phyloP scores from a whole-genome alignment of 2,329 filamentous ascomycete genomes.

The Phyllosticta paracitricarpa region DNA sequence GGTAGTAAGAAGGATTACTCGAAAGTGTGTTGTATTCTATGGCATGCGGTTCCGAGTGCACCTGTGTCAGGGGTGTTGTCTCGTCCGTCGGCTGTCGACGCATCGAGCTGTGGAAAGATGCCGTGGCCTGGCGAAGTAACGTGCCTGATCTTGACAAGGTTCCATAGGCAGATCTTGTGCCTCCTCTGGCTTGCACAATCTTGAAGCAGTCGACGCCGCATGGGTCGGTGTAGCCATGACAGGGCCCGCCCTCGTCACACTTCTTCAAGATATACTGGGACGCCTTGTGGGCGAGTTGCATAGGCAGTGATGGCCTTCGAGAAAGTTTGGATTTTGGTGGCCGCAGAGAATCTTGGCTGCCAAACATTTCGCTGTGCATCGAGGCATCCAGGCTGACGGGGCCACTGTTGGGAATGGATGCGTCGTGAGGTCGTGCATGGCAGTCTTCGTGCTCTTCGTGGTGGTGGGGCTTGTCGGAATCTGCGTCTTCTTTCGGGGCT shows the following conservation, averaged over 20 bases:
- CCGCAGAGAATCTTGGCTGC: slow-evolving; percentile 4
- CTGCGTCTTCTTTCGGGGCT: slow-evolving; percentile 19
- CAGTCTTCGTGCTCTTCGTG: slow-evolving; percentile 14
- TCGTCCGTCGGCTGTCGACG: background rate
- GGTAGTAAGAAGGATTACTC: slow-evolving; percentile 11
- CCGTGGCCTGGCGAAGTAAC: background rate
- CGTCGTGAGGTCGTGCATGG: background rate
- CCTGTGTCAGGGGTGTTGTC: background rate
- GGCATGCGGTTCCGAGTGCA: background rate
- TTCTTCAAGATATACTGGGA: slow-evolving; percentile 39
- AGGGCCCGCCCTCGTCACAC: slow-evolving; percentile 50
- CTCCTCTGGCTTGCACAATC: slow-evolving; percentile 31
- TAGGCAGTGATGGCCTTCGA: slow-evolving; percentile 31
- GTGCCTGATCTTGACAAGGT: background rate
- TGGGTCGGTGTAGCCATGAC: slow-evolving; percentile 51
- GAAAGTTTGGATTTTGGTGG: background rate
- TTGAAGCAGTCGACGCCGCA: slow-evolving; percentile 54
- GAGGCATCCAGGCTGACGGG: slow-evolving; percentile 7
- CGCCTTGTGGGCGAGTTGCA: slow-evolving; percentile 33
- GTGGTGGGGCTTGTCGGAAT: slow-evolving; percentile 13
- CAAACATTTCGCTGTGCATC: slow-evolving; percentile 1
- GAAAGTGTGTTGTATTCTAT: slow-evolving; percentile 13
- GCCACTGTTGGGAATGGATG: background rate
- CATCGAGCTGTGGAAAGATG: background rate
- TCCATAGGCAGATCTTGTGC: slow-evolving; percentile 14